Evolutionary conservation across 2,329 filamentous ascomycete species (phyloP).

Genomic region (Cytospora paraplurivora): DNA sequence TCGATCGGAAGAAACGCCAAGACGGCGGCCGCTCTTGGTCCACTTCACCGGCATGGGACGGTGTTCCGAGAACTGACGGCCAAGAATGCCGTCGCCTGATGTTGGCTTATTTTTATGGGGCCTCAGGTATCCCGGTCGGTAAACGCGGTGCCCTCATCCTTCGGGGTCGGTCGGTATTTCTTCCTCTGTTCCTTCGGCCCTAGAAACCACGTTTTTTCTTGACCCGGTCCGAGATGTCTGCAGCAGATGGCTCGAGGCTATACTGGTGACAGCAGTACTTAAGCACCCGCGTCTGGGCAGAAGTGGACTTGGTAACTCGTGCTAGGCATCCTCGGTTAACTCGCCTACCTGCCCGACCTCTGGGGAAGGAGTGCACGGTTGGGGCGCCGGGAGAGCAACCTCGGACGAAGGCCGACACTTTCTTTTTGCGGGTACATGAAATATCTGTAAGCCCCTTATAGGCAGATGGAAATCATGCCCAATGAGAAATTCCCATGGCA

Average conservation of each 20-base stretch:
- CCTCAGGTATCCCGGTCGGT: background rate
- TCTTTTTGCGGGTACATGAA: background rate
- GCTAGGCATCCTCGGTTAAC: background rate
- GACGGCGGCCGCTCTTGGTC: constrained; percentile 17
- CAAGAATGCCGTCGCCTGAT: constrained; percentile 6
- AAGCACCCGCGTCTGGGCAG: background rate
- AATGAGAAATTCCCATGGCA: constrained; percentile 1
- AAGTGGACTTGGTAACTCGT: background rate
- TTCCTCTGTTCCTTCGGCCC: background rate
- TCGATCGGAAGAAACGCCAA: constrained; percentile 8
- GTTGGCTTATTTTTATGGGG: background rate
- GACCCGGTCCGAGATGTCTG: background rate
- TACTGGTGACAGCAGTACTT: background rate
- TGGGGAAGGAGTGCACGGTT: constrained; percentile 19
- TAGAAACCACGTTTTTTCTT: background rate
- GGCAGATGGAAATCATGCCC: background rate
- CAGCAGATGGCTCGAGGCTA: background rate
- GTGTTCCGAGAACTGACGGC: background rate
- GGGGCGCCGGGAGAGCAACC: constrained; percentile 16
- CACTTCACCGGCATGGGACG: constrained; percentile 15
- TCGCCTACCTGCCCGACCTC: background rate
- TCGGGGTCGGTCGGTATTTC: background rate
- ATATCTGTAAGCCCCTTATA: background rate
- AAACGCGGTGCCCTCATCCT: constrained; percentile 5
- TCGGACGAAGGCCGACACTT: constrained; percentile 11